Conservation (phyloP, 1,284 basidiomycete genomes). For the Anthracocystis setariae region DNA sequence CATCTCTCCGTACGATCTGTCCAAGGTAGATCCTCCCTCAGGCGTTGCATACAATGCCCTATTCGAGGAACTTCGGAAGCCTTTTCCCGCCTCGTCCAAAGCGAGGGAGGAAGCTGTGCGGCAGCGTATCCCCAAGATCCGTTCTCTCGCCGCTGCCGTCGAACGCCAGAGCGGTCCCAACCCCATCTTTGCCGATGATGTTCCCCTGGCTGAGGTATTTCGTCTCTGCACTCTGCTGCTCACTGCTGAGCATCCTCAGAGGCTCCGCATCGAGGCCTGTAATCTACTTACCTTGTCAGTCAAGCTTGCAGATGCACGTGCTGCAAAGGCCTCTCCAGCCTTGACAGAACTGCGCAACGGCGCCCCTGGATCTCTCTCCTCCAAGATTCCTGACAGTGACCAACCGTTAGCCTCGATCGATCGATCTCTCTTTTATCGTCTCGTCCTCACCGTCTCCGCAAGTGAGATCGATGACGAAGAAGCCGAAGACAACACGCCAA, state of each 20-base stretch:
- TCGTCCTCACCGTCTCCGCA: conserved; percentile 50
- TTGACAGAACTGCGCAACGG: conserved; percentile 55
- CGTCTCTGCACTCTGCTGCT: conserved; percentile 49
- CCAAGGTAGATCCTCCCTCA: conserved; percentile 28
- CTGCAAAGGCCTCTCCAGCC: conserved; percentile 46
- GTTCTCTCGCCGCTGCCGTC: conserved; percentile 42
- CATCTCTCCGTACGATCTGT: conserved; percentile 38
- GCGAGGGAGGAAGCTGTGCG: conserved; percentile 37
- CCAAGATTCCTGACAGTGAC: conserved; percentile 53
- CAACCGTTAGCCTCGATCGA: conserved; percentile 59
- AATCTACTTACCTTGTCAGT: conserved; percentile 49
- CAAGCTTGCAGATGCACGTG: conserved; percentile 48
- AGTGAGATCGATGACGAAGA: conserved; percentile 42
- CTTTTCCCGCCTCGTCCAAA: conserved; percentile 39
- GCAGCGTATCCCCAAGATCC: conserved; percentile 41
- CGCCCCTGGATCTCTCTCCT: conserved; percentile 57
- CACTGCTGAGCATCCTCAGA: conserved; percentile 45
- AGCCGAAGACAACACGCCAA: conserved; percentile 24
- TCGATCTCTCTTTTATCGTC: conserved; percentile 56
- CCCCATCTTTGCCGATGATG: conserved; percentile 37
- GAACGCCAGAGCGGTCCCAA: conserved; percentile 39
- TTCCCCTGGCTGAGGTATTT: conserved; percentile 52
- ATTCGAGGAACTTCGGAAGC: conserved; percentile 37
- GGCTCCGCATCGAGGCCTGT: conserved; percentile 46
- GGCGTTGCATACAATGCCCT: conserved; percentile 32